A percentile compares a stretch with the other conserved stretches of the same genome.
Conservation (phyloP, 306 rosid species). For the Hippophae gyantsensis region DNA sequence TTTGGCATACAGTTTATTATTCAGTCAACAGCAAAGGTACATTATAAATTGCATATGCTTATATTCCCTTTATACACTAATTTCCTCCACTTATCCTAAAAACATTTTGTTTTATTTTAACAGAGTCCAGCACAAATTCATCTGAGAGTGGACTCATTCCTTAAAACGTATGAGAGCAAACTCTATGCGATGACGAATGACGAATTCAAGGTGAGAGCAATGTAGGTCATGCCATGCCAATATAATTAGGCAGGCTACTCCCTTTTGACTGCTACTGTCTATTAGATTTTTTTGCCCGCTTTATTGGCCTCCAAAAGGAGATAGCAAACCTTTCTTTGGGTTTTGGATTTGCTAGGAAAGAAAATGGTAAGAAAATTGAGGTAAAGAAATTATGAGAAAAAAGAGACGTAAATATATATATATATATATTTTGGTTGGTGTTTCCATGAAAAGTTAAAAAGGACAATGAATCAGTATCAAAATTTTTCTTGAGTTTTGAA, state of each 20-base stretch:
- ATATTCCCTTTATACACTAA: slow-evolving; percentile 2
- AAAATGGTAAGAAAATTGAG: not conserved
- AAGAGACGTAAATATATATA: too few relatives aligned
- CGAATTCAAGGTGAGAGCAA: slow-evolving; percentile 68
- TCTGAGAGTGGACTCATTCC: slow-evolving; percentile 78
- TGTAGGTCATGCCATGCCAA: too few relatives aligned
- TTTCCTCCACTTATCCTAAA: slow-evolving; percentile 7
- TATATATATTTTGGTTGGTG: too few relatives aligned
- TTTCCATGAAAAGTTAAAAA: too few relatives aligned
- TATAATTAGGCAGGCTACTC: too few relatives aligned
- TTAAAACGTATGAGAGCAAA: slow-evolving; percentile 60
- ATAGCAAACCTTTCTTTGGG: too few relatives aligned
- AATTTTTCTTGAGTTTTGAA: too few relatives aligned
- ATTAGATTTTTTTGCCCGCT: too few relatives aligned
- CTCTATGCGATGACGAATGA: slow-evolving; percentile 66
- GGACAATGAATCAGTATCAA: too few relatives aligned
- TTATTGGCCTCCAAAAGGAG: too few relatives aligned
- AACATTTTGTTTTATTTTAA: slow-evolving; percentile 14
- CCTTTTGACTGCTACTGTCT: too few relatives aligned
- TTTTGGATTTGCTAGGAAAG: not conserved
- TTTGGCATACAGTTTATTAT: slow-evolving; percentile 73
- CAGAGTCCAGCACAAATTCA: slow-evolving; percentile 75
- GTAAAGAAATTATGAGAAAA: not conserved
- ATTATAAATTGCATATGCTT: not conserved
- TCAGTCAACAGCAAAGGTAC: slow-evolving; percentile 86